Percentiles rank a stretch among this genome's conserved stretches.
Evolutionary conservation across 306 rosid genomes (phyloP).

Genomic region (Benincasa hispida): DNA sequence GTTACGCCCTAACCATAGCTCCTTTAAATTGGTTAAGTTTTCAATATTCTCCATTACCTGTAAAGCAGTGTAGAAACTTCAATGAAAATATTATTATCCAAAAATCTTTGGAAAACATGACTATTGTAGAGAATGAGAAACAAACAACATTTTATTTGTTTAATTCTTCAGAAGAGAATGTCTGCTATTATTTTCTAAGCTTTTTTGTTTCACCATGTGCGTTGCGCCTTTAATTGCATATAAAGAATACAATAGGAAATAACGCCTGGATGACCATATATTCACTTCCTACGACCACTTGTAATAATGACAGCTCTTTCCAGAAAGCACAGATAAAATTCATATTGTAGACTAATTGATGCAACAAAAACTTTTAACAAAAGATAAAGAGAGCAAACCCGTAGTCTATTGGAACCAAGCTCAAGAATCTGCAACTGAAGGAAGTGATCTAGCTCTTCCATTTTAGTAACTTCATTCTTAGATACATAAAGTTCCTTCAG

Average conservation of each 20-base stretch:
- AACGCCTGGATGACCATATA: background rate
- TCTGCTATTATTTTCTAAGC: background rate
- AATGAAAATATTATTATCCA: background rate
- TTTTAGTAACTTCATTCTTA: constrained; percentile 60
- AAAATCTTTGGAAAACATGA: background rate
- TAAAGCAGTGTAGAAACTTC: constrained; percentile 2
- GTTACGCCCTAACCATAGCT: constrained; percentile 93
- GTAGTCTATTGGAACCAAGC: constrained; percentile 77
- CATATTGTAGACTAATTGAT: background rate
- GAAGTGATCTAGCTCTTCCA: constrained; percentile 79
- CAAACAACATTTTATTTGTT: background rate
- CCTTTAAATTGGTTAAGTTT: constrained; percentile 46
- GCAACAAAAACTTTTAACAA: background rate
- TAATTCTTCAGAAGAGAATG: background rate
- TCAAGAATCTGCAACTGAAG: constrained; percentile 63
- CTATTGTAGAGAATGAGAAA: background rate
- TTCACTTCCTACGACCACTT: background rate
- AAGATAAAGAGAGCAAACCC: constrained; percentile 40
- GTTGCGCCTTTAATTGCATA: background rate
- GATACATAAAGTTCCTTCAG: constrained; percentile 89
- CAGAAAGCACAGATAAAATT: background rate
- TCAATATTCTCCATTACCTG: constrained; percentile 86
- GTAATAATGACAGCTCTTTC: background rate
- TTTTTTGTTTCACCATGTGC: background rate
- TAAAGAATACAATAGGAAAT: background rate